Evolutionary conservation across 352 stramenopile genomes (phyloP).

Genomic region (Globisporangium emineosum): DNA sequence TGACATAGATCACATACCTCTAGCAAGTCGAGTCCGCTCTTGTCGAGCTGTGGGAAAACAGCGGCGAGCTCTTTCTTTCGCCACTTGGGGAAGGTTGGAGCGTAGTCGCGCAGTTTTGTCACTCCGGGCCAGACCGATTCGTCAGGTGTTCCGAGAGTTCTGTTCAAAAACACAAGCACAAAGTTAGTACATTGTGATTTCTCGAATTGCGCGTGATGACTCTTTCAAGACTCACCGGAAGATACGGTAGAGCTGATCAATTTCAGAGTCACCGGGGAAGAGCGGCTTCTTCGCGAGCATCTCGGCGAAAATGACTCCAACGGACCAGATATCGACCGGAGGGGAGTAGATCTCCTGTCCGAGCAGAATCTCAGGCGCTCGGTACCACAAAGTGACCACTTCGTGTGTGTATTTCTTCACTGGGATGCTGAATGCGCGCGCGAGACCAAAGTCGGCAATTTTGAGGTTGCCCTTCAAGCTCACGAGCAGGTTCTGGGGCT

Average conservation of each 20-base stretch:
- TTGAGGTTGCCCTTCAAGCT: conserved; percentile 93
- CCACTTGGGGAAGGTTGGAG: conserved; percentile 95
- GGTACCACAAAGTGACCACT: conserved; percentile 99
- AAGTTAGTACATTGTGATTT: neutral
- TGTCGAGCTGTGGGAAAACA: conserved; percentile 60
- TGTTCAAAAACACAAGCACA: conserved; percentile 13
- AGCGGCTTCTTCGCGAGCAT: conserved; percentile 83
- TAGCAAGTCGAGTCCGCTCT: conserved; percentile 56
- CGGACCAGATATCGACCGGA: conserved; percentile 85
- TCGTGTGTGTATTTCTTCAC: conserved; percentile 98
- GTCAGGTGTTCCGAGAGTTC: conserved; percentile 94
- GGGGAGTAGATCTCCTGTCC: conserved; percentile 89
- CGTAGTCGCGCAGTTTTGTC: conserved; percentile 95
- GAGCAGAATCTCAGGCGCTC: conserved; percentile 97
- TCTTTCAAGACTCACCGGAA: conserved; percentile 45
- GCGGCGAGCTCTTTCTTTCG: conserved; percentile 77
- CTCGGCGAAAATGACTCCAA: conserved; percentile 85
- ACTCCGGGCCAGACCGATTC: conserved; percentile 96
- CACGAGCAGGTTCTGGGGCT: conserved; percentile 98
- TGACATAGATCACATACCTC: conserved; percentile 27
- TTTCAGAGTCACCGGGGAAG: conserved; percentile 82
- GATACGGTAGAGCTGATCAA: conserved; percentile 87
- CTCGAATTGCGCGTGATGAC: neutral
- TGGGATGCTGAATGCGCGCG: conserved; percentile 95
- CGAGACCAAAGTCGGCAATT: conserved; percentile 98